Percentiles rank a stretch among this genome's conserved stretches.
These are phyloP conservation scores for Marasmius fiardii DNA, from an alignment of 1,284 basidiomycete species.

Conservation along the genomic window DNA sequence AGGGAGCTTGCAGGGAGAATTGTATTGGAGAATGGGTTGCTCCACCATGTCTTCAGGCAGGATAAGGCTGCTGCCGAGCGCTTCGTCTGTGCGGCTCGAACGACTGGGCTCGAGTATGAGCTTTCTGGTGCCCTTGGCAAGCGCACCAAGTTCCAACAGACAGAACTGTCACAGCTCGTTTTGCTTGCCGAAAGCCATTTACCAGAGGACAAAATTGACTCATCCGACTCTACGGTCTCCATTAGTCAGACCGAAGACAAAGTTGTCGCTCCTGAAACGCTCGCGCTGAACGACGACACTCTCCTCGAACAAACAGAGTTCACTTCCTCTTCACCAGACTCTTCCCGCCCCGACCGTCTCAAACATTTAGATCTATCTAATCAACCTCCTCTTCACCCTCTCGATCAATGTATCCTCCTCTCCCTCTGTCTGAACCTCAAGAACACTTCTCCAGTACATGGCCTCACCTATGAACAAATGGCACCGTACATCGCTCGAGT, in stretches of 20 bases:
- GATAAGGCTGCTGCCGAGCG: slow-evolving; percentile 78
- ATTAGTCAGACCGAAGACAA: slow-evolving; percentile 1
- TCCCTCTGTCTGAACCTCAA: slow-evolving; percentile 87
- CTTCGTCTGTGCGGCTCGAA: slow-evolving; percentile 78
- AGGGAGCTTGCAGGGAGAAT: slow-evolving; percentile 72
- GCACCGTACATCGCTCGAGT: slow-evolving; percentile 85
- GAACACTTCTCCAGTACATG: slow-evolving; percentile 84
- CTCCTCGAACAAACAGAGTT: slow-evolving; percentile 94
- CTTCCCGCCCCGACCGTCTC: slow-evolving; percentile 41
- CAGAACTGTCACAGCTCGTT: slow-evolving; percentile 86
- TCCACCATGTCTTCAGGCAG: slow-evolving; percentile 71
- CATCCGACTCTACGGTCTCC: not conserved
- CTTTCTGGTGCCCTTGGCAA: slow-evolving; percentile 93
- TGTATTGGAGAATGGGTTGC: slow-evolving; percentile 78
- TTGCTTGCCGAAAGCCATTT: slow-evolving; percentile 85
- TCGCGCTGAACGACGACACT: slow-evolving; percentile 93
- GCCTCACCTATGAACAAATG: slow-evolving; percentile 89
- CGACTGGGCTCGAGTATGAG: slow-evolving; percentile 84
- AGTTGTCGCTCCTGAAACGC: slow-evolving; percentile 66
- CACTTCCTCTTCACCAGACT: slow-evolving; percentile 57
- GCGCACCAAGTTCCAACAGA: slow-evolving; percentile 91
- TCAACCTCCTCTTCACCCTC: slow-evolving; percentile 84
- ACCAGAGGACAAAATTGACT: slow-evolving; percentile 30
- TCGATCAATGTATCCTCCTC: slow-evolving; percentile 90
- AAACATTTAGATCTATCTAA: slow-evolving; percentile 74